Evolutionary conservation across 202 grass and related monocot genomes (phyloP).

Genomic region (Digitaria exilis): DNA sequence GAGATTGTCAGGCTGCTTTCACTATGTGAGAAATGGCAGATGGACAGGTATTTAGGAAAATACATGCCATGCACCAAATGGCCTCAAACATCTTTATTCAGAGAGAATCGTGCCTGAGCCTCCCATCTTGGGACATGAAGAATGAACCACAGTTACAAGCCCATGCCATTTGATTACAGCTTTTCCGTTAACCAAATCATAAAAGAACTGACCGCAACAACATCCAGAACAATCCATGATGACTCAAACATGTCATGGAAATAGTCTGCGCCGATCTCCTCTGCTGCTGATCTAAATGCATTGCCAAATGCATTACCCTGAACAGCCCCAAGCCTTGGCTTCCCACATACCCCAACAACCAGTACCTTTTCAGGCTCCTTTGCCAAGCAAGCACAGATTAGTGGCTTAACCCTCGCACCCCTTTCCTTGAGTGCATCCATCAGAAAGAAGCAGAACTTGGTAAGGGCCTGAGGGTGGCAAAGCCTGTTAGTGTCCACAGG

Average conservation of each 20-base stretch:
- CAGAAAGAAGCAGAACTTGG: conserved; percentile 88
- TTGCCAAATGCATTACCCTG: conserved; percentile 86
- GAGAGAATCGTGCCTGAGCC: conserved; percentile 13
- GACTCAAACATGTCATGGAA: conserved; percentile 93
- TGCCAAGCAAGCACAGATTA: conserved; percentile 77
- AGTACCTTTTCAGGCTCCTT: conserved; percentile 71
- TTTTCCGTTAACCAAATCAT: conserved; percentile 88
- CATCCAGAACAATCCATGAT: conserved; percentile 81
- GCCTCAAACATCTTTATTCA: conserved; percentile 28
- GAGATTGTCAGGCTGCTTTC: conserved; percentile 28
- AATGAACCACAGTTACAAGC: conserved; percentile 18
- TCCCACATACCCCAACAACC: conserved; percentile 81
- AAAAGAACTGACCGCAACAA: conserved; percentile 38
- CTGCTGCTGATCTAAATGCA: conserved; percentile 51
- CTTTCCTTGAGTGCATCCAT: conserved; percentile 94
- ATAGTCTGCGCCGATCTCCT: conserved; percentile 68
- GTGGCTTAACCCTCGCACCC: conserved; percentile 82
- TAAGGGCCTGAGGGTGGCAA: conserved; percentile 85
- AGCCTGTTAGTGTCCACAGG: conserved; percentile 73
- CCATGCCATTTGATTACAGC: conserved; percentile 44
- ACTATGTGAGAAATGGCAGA: conserved; percentile 40
- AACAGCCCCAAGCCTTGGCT: conserved; percentile 81
- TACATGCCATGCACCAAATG: neutral
- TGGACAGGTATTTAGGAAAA: conserved; percentile 1
- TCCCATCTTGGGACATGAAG: conserved; percentile 30